Conservation (phyloP, 805 yeast genomes). For the Kodamaea laetipori region DNA sequence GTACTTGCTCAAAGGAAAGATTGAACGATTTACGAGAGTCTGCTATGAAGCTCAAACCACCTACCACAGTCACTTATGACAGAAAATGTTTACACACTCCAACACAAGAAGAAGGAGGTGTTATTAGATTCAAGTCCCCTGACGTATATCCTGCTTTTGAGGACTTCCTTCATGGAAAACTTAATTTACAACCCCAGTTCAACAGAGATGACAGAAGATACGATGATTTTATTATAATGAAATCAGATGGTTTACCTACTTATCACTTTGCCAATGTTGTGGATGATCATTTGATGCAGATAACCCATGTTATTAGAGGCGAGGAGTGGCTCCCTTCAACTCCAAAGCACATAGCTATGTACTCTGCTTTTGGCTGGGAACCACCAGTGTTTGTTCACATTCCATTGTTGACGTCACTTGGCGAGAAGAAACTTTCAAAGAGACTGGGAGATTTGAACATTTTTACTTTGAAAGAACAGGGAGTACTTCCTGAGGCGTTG, state of each 20-base stretch:
- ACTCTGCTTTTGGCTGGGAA: constrained; percentile 81
- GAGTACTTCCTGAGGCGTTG: constrained; percentile 83
- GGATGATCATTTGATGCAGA: constrained; percentile 90
- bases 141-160: constrained; percentile 61
- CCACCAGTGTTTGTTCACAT: constrained; percentile 86
- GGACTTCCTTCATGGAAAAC: constrained; percentile 77
- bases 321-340: constrained; percentile 98
- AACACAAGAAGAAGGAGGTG: constrained; percentile 33
- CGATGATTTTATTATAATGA: constrained; percentile 87
- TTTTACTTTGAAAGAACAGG: constrained; percentile 54
- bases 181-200: constrained; percentile 78
- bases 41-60: constrained; percentile 77
- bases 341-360: constrained; percentile 88
- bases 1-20: constrained; percentile 83
- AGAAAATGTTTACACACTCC: constrained; percentile 64
- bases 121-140: constrained; percentile 80
- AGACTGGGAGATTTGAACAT: constrained; percentile 83
- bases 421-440: constrained; percentile 80
- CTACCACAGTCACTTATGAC: constrained; percentile 90
- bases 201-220: constrained; percentile 70
- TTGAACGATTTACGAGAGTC: constrained; percentile 66
- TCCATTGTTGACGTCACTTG: constrained; percentile 76
- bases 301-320: constrained; percentile 94
- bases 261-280: constrained; percentile 95
- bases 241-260: constrained; percentile 95